Evolutionary conservation across 129 eudicot genomes (phyloP).

Genomic region (Flaveria bidentis): DNA sequence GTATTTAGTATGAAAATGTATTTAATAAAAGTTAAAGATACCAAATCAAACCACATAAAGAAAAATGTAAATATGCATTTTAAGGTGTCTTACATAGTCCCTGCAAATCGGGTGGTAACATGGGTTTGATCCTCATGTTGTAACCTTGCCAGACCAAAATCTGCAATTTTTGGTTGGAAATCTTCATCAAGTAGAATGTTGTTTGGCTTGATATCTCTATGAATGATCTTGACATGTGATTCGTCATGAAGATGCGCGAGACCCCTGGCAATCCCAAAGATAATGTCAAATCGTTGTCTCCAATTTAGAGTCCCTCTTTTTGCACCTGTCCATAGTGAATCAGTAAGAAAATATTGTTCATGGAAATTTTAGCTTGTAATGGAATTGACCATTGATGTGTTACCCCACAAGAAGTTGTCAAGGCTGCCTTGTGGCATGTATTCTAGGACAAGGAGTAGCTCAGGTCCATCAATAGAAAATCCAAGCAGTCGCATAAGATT

Average conservation of each 20-base stretch:
- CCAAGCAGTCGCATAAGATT: slow-evolving; percentile 72
- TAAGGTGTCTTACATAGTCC: slow-evolving; percentile 58
- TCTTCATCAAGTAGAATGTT: slow-evolving; percentile 67
- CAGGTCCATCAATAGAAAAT: slow-evolving; percentile 56
- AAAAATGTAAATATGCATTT: background rate
- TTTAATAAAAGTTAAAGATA: too few relatives aligned
- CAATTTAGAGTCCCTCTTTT: slow-evolving; percentile 52
- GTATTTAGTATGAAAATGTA: background rate
- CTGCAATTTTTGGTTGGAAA: slow-evolving; percentile 51
- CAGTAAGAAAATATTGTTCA: background rate
- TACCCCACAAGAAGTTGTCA: slow-evolving; percentile 65
- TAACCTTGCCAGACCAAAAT: slow-evolving; percentile 47
- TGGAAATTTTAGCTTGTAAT: too few relatives aligned
- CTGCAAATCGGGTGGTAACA: slow-evolving; percentile 66
- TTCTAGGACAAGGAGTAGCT: slow-evolving; percentile 37
- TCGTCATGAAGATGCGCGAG: slow-evolving; percentile 70
- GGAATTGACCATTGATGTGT: background rate
- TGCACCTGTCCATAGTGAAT: slow-evolving; percentile 37
- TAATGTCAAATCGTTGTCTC: slow-evolving; percentile 60
- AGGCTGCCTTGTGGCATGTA: slow-evolving; percentile 61
- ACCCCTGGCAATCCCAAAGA: slow-evolving; percentile 69
- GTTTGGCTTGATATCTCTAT: slow-evolving; percentile 70
- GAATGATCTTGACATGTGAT: slow-evolving; percentile 67
- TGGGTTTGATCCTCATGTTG: slow-evolving; percentile 62
- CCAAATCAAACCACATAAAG: background rate